Percentiles rank a stretch among this genome's conserved stretches.
Evolutionary conservation across 2,329 filamentous ascomycete genomes (phyloP).

Genomic region (Daldinia sp.): DNA sequence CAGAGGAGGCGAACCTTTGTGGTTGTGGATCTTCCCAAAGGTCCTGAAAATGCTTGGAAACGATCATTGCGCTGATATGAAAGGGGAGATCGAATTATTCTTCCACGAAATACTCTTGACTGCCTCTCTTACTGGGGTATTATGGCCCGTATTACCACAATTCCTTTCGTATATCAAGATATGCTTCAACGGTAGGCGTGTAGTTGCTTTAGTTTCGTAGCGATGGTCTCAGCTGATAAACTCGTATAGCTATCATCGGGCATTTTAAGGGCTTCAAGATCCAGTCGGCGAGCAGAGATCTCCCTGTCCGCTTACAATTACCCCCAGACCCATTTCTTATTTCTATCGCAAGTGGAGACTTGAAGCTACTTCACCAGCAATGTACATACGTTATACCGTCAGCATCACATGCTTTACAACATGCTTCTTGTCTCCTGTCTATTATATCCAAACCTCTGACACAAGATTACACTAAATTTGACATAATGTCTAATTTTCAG

Average conservation of each 20-base stretch:
- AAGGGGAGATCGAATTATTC: slow-evolving; percentile 61
- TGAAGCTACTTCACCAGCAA: slow-evolving; percentile 42
- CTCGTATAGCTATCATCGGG: slow-evolving; percentile 35
- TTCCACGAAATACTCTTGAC: slow-evolving; percentile 58
- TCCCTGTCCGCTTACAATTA: slow-evolving; percentile 46
- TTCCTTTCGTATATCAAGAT: slow-evolving; percentile 60
- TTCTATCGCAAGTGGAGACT: slow-evolving; percentile 34
- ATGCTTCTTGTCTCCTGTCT: slow-evolving; percentile 55
- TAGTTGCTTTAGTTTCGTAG: neutral
- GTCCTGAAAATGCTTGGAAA: slow-evolving; percentile 66
- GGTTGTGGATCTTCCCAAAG: slow-evolving; percentile 70
- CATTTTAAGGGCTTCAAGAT: slow-evolving; percentile 43
- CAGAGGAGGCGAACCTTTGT: slow-evolving; percentile 68
- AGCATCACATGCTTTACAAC: slow-evolving; percentile 56
- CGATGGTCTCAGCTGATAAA: slow-evolving; percentile 28
- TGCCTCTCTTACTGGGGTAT: slow-evolving; percentile 52
- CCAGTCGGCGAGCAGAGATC: slow-evolving; percentile 42
- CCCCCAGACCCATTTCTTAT: slow-evolving; percentile 52
- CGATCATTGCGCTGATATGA: slow-evolving; percentile 56
- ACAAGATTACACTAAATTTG: slow-evolving; percentile 47
- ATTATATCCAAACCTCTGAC: slow-evolving; percentile 54
- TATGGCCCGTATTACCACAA: slow-evolving; percentile 58
- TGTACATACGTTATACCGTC: slow-evolving; percentile 53
- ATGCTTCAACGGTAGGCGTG: slow-evolving; percentile 55
- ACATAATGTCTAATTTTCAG: slow-evolving; percentile 47